A percentile compares a stretch with the other conserved stretches of the same genome.
phyloP scores from a whole-genome alignment of 2,329 filamentous ascomycete genomes.

The Pseudogymnoascus destructans region DNA sequence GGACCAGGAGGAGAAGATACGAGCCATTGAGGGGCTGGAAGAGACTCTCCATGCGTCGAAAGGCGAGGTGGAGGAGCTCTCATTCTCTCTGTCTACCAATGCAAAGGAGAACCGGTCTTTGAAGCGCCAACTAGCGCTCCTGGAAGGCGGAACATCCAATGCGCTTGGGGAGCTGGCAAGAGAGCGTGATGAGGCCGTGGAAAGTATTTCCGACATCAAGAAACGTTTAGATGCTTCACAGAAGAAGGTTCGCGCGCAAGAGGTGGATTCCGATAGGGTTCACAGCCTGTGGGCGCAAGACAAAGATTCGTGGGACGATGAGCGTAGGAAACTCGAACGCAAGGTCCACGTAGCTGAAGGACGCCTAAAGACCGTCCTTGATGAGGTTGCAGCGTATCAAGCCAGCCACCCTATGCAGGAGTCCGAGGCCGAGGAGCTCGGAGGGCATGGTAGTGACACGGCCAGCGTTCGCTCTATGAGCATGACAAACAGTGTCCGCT shows the following conservation, averaged over 20 bases:
- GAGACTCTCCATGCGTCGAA: constrained; percentile 55
- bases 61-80: constrained; percentile 61
- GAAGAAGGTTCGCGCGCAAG: constrained; percentile 63
- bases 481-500: constrained; percentile 58
- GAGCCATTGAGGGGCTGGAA: constrained; percentile 77
- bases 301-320: constrained; percentile 71
- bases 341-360: constrained; percentile 83
- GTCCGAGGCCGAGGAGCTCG: constrained; percentile 46
- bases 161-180: constrained; percentile 71
- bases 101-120: constrained; percentile 67
- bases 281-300: constrained; percentile 76
- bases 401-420: constrained; percentile 39
- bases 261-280: constrained; percentile 68
- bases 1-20: constrained; percentile 82
- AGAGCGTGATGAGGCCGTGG: constrained; percentile 75
- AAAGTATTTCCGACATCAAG: constrained; percentile 56
- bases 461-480: constrained; percentile 64
- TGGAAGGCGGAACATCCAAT: constrained; percentile 80
- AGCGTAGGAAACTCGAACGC: constrained; percentile 69
- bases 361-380: constrained; percentile 68
- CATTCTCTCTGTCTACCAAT: constrained; percentile 45
- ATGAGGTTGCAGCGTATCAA: constrained; percentile 68
- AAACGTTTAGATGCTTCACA: constrained; percentile 65
- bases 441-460: constrained; percentile 48
- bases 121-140: constrained; percentile 71